phyloP scores from a whole-genome alignment of 2,329 filamentous ascomycete genomes.

The Aspergillus sp. region DNA sequence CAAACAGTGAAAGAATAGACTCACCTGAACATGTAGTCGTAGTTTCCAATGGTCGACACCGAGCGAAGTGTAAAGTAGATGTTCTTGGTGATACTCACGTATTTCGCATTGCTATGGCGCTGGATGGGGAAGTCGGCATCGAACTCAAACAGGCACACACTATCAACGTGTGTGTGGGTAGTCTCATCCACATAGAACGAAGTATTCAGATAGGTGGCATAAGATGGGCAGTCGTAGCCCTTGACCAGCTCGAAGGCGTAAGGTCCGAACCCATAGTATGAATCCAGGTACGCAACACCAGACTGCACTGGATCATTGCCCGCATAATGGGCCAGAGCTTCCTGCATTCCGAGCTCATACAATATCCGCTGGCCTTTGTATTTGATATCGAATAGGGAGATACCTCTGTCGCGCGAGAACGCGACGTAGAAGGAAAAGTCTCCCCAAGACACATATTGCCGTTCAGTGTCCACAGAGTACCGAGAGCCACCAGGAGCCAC shows the following conservation, averaged over 20 bases:
- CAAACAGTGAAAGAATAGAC: background rate
- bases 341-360: constrained; percentile 12
- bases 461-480: constrained; percentile 10
- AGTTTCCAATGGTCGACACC: constrained; percentile 14
- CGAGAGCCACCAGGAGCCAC: constrained; percentile 11
- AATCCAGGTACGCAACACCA: constrained; percentile 11
- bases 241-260: constrained; percentile 19
- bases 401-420: constrained; percentile 11
- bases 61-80: constrained; percentile 14
- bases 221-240: constrained; percentile 27
- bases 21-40: constrained; percentile 12
- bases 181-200: constrained; percentile 24
- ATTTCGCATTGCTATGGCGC: constrained; percentile 8
- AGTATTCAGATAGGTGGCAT: constrained; percentile 26
- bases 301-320: constrained; percentile 13
- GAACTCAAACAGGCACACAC: constrained; percentile 13
- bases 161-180: constrained; percentile 12
- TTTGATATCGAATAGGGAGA: constrained; percentile 12
- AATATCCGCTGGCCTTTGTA: constrained; percentile 12
- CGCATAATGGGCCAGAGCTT: constrained; percentile 13
- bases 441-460: constrained; percentile 13
- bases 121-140: constrained; percentile 11
- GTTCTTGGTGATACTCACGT: constrained; percentile 10
- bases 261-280: constrained; percentile 13
- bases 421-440: constrained; percentile 15